Base-by-base conservation (phyloP, 2,329 filamentous ascomycete genomes). In the Talaromyces sp. region DNA sequence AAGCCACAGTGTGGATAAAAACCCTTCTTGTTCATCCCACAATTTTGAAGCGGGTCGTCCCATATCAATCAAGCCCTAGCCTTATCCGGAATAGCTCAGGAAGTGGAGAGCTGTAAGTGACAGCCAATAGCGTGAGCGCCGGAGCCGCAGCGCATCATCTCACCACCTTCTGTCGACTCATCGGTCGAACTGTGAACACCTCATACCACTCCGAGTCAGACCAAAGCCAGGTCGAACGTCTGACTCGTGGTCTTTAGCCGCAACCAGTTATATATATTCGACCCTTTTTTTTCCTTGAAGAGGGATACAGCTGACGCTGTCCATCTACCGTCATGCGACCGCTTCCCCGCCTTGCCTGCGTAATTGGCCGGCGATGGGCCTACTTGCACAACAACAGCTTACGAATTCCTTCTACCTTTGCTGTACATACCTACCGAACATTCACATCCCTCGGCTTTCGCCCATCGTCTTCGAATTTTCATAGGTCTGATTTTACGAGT, bases 401-500 rank as follows among this genome's bases (percentile, higher is more conserved):
- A 51, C 61, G 59, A 66, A 22, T 69, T 64, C 62, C 70, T 63
- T 71, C 68, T 65, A 66, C 64, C 61, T 28, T 58, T 22, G 19
- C 53, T 60, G 30, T 64, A 63, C 62, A 39, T 52, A 57, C 63
- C 54, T 55, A 58, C 55, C 57, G 47, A 39, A 55, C 13, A 17
- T 61, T 49, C 55, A 42, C 39, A 28, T 51, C 62, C 39, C 56
- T 72, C 68, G 60, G 60, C 55, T 75, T 22, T 66, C 70, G 51
- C 67, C 66, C 60, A 65, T 67, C 61, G 73, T 75, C 30, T 69
- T 81, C 80, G 27, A 78, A 82, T 63, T 87, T 85, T 67, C 78
- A 81, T 66, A 82, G 85, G 44, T 85, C 84, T 9, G 85, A 88
- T 73, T 88, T 88, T 65, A 81, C 82, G 61, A 83, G 81, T 58